Percentiles rank a stretch among this genome's conserved stretches.
phyloP scores from a whole-genome alignment of 129 eudicot genomes.

The Flaveria brownii region DNA sequence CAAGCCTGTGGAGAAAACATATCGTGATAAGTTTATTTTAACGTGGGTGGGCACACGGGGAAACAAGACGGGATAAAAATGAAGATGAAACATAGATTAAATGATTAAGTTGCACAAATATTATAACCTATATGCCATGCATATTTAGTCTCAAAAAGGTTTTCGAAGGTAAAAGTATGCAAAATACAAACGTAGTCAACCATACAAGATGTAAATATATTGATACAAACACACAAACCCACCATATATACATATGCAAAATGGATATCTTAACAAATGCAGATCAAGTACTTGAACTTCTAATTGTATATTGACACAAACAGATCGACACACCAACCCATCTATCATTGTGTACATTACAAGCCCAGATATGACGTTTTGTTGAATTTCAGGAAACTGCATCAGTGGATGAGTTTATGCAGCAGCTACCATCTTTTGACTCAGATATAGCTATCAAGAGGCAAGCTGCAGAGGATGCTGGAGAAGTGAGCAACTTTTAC shows the following conservation, averaged over 20 bases:
- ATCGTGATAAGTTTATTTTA: background rate
- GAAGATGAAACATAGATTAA: background rate
- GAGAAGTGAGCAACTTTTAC: slow-evolving; percentile 65
- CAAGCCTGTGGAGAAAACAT: background rate
- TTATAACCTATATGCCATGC: background rate
- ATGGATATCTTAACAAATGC: background rate
- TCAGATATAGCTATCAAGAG: slow-evolving; percentile 58
- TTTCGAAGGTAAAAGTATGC: background rate
- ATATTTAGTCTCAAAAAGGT: background rate
- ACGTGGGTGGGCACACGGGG: background rate
- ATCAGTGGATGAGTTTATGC: slow-evolving; percentile 84
- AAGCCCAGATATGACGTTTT: slow-evolving; percentile 7
- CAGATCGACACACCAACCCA: no score
- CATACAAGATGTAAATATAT: slow-evolving; percentile 3
- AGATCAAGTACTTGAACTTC: background rate
- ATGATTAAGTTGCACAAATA: background rate
- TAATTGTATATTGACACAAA: no score
- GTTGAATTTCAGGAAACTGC: slow-evolving; percentile 49
- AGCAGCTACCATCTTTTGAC: slow-evolving; percentile 80
- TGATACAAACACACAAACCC: background rate
- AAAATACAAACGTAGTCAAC: background rate
- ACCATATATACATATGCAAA: background rate
- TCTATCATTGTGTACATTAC: background rate
- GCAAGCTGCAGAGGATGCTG: slow-evolving; percentile 77
- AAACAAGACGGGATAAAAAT: background rate